Conservation (phyloP, 139 green algal genomes). For the Gonium pectorale region DNA sequence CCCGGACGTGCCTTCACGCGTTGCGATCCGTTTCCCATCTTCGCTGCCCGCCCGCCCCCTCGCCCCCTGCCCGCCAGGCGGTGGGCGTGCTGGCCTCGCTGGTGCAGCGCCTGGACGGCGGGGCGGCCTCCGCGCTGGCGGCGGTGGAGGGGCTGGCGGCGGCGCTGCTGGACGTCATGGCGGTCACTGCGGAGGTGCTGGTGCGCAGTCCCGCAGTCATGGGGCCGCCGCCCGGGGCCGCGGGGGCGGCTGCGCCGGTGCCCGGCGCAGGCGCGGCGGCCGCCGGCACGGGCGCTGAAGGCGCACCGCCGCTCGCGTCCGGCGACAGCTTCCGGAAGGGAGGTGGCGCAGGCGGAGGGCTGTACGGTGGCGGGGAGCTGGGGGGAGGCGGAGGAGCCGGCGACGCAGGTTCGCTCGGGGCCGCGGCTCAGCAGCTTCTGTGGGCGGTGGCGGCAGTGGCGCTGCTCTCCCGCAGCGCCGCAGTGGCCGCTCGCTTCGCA, state of each 20-base stretch:
- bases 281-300: too few relatives aligned
- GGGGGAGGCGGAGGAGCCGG: background rate
- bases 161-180: constrained; percentile 36
- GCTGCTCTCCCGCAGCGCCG: constrained; percentile 33
- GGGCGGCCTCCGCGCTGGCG: constrained; percentile 16
- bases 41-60: background rate
- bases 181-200: constrained; percentile 15
- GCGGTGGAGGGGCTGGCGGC: constrained; percentile 39
- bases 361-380: constrained; percentile 14
- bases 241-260: background rate
- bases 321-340: background rate
- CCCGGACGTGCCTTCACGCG: too few relatives aligned
- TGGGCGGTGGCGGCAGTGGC: constrained; percentile 42
- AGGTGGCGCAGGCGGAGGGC: too few relatives aligned
- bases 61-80: background rate
- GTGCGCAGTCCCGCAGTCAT: background rate
- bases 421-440: constrained; percentile 21
- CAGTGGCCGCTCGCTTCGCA: constrained; percentile 44
- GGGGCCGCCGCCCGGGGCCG: background rate
- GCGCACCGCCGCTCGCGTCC: too few relatives aligned
- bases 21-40: too few relatives aligned
- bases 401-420: background rate
- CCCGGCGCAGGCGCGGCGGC: too few relatives aligned
- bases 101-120: constrained; percentile 26
- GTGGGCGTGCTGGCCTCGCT: constrained; percentile 24